Base-by-base conservation (phyloP, 2,329 filamentous ascomycete species). In the Berkeleyomyces basicola region DNA sequence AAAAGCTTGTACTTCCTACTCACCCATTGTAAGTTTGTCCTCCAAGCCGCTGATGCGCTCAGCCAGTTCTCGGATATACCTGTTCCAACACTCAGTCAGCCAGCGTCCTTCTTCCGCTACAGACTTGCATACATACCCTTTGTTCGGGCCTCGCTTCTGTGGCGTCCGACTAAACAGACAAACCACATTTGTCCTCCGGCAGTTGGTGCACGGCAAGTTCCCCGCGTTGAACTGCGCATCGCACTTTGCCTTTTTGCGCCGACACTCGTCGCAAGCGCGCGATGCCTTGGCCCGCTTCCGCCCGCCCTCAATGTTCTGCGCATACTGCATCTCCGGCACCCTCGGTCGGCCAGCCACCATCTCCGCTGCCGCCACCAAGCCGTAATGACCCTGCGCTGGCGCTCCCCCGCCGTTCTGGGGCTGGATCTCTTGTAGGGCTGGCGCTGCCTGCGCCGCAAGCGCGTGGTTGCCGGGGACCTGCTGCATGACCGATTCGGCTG, bases 31-130 rank as follows among this genome's bases (percentile, higher is more conserved):
- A 63, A 93, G 82, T 70, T 89, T 87, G 67, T 85, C 87, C 71
- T 95, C 90, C 55, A 96, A 85, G 51, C 82, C 85, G 68, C 91
- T 84, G 64, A 96, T 83, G 36, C 90, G 80, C 70, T 95, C 90
- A 33, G 90, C 89, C 31, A 96, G 80, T 72, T 95, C 90, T 71
- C 95, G 95, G 71, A 96, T 96, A 69, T 95, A 95, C 14, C 85
- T 88, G 68, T n/a, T 4, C 4, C 10, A 4, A 14, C n/a, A n/a
- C 39, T 64, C 63, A 62, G 66, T 67, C 58, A 68, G 66, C 23
- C 23, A 39, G 42, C 61, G 61, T 61, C 9, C 58, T 33, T 16
- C 23, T 43, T 33, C 49, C 5, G 33, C 31, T 14, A 11, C 33
- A 11, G 31, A 14, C 36, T 23, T 36, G 11, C 10, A 7, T 53